Evolutionary conservation across 1,284 basidiomycete species (phyloP).

Genomic region (Neolentinus lepideus): DNA sequence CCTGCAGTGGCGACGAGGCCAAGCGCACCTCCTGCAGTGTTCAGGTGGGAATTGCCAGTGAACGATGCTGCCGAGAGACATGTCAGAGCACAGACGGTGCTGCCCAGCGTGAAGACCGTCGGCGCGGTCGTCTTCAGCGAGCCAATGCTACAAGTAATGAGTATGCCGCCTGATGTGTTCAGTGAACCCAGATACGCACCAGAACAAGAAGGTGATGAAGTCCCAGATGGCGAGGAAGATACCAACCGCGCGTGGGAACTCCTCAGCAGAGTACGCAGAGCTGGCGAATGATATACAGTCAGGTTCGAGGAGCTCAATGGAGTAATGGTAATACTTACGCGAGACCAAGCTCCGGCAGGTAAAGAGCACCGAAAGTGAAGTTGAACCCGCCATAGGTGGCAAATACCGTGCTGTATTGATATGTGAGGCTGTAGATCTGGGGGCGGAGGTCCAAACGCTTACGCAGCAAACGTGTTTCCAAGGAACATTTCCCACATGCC

Average conservation of each 20-base stretch:
- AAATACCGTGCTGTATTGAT: too few relatives aligned
- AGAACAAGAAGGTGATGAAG: constrained; percentile 8
- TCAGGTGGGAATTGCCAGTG: constrained; percentile 16
- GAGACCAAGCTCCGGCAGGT: constrained; percentile 17
- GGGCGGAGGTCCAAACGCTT: too few relatives aligned
- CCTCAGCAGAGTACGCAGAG: constrained; percentile 16
- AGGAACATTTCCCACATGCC: constrained; percentile 25
- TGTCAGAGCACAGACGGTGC: constrained; percentile 16
- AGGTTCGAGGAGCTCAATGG: not conserved
- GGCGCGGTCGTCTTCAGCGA: constrained; percentile 19
- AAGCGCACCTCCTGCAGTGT: constrained; percentile 20
- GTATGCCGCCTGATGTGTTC: not conserved
- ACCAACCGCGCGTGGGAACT: constrained; percentile 16
- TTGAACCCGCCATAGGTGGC: constrained; percentile 22
- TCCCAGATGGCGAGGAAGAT: constrained; percentile 19
- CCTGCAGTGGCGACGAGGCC: constrained; percentile 19
- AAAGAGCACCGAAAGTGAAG: constrained; percentile 20
- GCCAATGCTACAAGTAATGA: constrained; percentile 12
- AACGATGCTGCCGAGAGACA: constrained; percentile 12
- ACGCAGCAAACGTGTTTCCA: constrained; percentile 13
- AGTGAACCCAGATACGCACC: constrained; percentile 2
- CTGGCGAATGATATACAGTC: constrained; percentile 6
- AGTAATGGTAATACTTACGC: constrained; percentile 13
- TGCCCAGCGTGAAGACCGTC: constrained; percentile 17
- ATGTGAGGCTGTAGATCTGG: too few relatives aligned